Conservation (phyloP, 1,139 yeast genomes). For the Geotrichum carabidarum region DNA sequence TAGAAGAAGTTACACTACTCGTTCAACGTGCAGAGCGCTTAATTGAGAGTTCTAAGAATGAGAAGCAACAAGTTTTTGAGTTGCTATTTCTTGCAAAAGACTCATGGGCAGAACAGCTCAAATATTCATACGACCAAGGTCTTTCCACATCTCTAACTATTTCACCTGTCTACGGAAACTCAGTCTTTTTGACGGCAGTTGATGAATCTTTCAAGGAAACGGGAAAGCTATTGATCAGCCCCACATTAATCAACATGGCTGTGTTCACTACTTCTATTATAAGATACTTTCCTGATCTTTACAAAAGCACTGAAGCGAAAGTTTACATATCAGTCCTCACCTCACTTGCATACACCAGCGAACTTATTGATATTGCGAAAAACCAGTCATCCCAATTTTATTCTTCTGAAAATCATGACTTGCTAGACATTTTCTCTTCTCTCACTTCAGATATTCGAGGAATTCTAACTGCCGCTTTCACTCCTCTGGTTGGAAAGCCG, state of each 20-base stretch:
- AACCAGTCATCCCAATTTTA: conserved; percentile 6
- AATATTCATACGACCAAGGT: conserved; percentile 12
- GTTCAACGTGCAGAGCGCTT: conserved; percentile 14
- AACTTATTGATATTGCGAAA: conserved; percentile 10
- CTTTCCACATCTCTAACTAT: conserved; percentile 7
- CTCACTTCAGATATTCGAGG: conserved; percentile 9
- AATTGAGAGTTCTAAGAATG: conserved; percentile 8
- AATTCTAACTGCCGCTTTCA: background rate
- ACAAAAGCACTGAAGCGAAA: background rate
- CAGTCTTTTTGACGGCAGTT: conserved; percentile 10
- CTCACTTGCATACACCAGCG: conserved; percentile 14
- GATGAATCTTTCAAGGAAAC: conserved; percentile 5
- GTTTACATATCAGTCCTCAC: background rate
- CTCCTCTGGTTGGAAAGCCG: conserved; percentile 4
- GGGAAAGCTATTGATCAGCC: background rate
- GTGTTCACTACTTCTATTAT: conserved; percentile 14
- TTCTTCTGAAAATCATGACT: conserved; percentile 3
- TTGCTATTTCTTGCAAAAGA: conserved; percentile 3
- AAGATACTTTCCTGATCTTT: conserved; percentile 9
- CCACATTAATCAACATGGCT: conserved; percentile 10
- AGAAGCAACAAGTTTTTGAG: conserved; percentile 6
- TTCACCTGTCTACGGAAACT: conserved; percentile 15
- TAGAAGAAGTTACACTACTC: conserved; percentile 14
- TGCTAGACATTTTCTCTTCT: conserved; percentile 12
- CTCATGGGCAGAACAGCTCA: conserved; percentile 9